Evolutionary conservation across 345 rosid genomes (phyloP).

Genomic region (Excoecaria agallocha): DNA sequence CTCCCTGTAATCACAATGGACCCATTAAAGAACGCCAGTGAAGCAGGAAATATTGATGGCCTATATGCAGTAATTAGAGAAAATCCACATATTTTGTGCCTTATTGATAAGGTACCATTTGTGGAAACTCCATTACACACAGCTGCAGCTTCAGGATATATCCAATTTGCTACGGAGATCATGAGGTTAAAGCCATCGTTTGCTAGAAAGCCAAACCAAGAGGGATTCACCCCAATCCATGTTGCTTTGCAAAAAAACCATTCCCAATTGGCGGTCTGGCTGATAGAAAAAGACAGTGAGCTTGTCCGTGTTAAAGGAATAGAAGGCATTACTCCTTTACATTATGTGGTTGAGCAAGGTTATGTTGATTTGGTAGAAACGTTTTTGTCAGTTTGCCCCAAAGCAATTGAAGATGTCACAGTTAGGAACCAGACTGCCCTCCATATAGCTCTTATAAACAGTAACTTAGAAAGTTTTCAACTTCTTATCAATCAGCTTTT

Average conservation of each 20-base stretch:
- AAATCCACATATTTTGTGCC: conserved; percentile 19
- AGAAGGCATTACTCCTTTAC: conserved; percentile 24
- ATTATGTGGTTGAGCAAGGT: conserved; percentile 6
- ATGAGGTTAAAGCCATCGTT: conserved; percentile 38
- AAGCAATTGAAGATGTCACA: conserved; percentile 21
- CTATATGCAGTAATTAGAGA: conserved; percentile 24
- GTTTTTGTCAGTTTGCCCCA: conserved; percentile 16
- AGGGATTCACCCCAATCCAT: conserved; percentile 34
- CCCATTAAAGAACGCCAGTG: background rate
- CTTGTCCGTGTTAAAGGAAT: conserved; percentile 24
- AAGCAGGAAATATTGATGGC: conserved; percentile 21
- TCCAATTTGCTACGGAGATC: conserved; percentile 31
- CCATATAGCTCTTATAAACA: conserved; percentile 20
- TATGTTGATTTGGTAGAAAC: background rate
- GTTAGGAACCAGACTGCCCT: conserved; percentile 13
- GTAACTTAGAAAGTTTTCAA: conserved; percentile 11
- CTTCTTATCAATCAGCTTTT: conserved; percentile 2
- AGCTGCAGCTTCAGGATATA: conserved; percentile 29
- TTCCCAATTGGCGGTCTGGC: background rate
- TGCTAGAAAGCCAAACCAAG: conserved; percentile 26
- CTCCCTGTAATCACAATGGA: too few species aligned
- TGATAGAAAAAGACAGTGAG: conserved; percentile 2
- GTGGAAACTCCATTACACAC: conserved; percentile 35
- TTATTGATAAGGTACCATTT: conserved; percentile 25
- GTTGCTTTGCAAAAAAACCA: conserved; percentile 24